Percentiles rank a stretch among this genome's conserved stretches.
Evolutionary conservation across 495 filamentous ascomycete genomes (phyloP).

Genomic region (Melanomma pulvis-pyrius): DNA sequence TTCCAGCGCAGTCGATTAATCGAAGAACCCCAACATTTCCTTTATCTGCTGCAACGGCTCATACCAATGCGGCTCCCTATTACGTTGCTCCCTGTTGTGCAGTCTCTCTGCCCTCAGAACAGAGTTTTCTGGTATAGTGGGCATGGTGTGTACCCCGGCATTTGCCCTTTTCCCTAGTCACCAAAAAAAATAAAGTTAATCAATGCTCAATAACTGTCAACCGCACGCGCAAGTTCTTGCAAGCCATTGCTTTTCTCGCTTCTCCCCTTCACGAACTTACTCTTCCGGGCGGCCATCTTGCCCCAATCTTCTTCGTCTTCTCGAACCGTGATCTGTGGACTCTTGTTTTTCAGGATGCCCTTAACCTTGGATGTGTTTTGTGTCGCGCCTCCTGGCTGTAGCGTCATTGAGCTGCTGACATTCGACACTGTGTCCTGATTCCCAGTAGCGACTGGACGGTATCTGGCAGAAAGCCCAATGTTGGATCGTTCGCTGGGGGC

Average conservation of each 20-base stretch:
- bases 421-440: constrained; percentile 11
- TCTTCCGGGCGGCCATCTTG: constrained; percentile 83
- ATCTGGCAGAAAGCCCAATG: constrained; percentile 85
- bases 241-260: not conserved
- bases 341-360: constrained; percentile 32
- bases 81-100: too few relatives aligned
- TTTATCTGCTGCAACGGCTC: too few relatives aligned
- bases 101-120: too few relatives aligned
- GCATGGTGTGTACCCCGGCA: not conserved
- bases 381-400: constrained; percentile 27
- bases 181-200: not conserved
- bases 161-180: not conserved
- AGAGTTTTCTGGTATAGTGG: not conserved
- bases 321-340: not conserved
- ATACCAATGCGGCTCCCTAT: too few relatives aligned
- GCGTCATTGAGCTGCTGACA: constrained; percentile 11
- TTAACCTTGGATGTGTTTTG: constrained; percentile 10
- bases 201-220: constrained; percentile 1
- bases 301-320: constrained; percentile 78
- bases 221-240: not conserved
- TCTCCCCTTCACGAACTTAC: constrained; percentile 68
- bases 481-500: constrained; percentile 95
- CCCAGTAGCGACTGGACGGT: constrained; percentile 69
- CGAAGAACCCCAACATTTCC: not conserved
- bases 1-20: not conserved